Base-by-base conservation (phyloP, 148 eudicot genomes). In the Cornus controversa region DNA sequence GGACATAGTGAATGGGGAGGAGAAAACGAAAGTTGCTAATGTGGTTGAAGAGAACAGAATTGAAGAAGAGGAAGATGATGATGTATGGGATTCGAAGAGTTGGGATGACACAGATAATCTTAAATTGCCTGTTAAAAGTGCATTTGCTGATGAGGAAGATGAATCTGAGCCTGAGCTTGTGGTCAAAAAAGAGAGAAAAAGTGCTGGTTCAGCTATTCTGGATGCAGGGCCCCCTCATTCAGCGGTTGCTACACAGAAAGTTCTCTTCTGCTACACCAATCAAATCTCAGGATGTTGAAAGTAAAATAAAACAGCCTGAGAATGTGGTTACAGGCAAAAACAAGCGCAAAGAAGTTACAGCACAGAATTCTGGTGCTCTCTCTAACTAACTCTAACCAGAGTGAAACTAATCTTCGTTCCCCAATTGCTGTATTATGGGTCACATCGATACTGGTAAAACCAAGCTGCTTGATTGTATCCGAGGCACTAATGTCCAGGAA, bases 11-110 rank as follows among this genome's bases (percentile, higher is more conserved):
- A 72, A 29, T 63, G 68, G 31, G 70, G 86, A 75, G 81, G 91
- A 92, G 70, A 77, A 82, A 78, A 76, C 73, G 37, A 89, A 84
- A 80, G 87, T 70, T 85, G 75, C 83, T 71, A 80, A 86, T 84
- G 88, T 80, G 47, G 54, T 63, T 66, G 81, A 82, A 75, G 83
- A 83, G 66, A 89, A 87, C 9, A 86, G 80, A 2, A 92, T 89
- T 45, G 96, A 89, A 25, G 98, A 93, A 62, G 90, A 87, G 11
- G 88, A 85, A 2, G 97, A 87, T 0, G 91, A 89, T 0, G 94
- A 89, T 88, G 98, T 91, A 27, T 93, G 98, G 98, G 98, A 95
- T 91, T 96, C 93, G 47, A 95, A 93, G 84, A 91, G 98, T 76
- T 93, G 96, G 97, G 99, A 93, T 82, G 97, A 90, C 69, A 84